Evolutionary conservation across 2,329 filamentous ascomycete genomes (phyloP), one percentile per base, ranked within the genome.

Genomic region (Trichoderma sp.): DNA sequence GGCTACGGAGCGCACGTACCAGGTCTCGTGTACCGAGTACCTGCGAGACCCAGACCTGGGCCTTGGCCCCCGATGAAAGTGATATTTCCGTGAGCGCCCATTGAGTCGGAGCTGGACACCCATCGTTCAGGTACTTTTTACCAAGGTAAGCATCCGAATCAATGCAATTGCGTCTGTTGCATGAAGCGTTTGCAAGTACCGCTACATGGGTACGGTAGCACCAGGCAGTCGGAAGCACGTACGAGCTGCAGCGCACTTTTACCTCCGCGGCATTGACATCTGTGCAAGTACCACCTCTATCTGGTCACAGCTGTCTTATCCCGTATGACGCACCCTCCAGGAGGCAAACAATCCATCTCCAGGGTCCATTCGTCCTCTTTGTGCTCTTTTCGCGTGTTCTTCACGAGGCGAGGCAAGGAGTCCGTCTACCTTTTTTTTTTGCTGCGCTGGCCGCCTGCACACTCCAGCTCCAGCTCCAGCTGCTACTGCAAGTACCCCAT

Each of bases 31-130:
- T 59, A 58, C 53, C 55, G 49, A 29, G 33, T 27, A 65, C 62
- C 27, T 47, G 47, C 47, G 2, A 4, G 47, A 49, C 47, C n/a
- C 5, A 4, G 47, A 49, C 47, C 47, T 49, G 19, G 49, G 16
- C 49, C 43, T 49, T 13, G 49, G n/a, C 8, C 43, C 27, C 29
- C 59, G 43, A 35, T 33, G 31, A 35, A 64, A 55, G 14, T 37
- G 61, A 56, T 52, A 64, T 66, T 55, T 66, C 63, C 63, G 63
- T 24, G n/a, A 66, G 63, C 47, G 63, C 63, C 63, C 63, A 66
- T 58, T 66, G 21, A 27, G 40, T 43, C 16, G 40, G 40, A 43
- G 4, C 40, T 10, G 19, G 40, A 40, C 14, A 40, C 5, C 4
- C 33, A 35, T 19, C 7, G 3, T 43, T 43, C 16, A 43, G 7